A percentile compares a stretch with the other conserved stretches of the same genome.
phyloP scores from a whole-genome alignment of 2,329 filamentous ascomycete genomes.

The Arthrobotrys sinensis region DNA sequence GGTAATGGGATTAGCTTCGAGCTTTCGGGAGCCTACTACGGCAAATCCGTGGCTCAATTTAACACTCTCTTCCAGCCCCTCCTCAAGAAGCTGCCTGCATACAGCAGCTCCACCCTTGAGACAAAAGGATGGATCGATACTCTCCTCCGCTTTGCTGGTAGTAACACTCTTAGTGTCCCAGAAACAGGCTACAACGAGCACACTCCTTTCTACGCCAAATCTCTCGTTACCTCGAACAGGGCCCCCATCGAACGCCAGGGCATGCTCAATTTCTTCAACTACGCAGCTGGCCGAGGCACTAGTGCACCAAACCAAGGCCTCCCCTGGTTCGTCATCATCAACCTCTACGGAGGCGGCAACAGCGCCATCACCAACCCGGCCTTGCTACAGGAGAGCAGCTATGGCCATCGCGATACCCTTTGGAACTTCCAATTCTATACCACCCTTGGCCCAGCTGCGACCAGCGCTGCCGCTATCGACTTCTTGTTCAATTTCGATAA shows the following conservation, averaged over 20 bases:
- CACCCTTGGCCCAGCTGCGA: constrained; percentile 16
- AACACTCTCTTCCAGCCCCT: constrained; percentile 44
- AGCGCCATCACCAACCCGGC: constrained; percentile 53
- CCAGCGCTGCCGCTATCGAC: constrained; percentile 7
- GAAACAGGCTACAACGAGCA: constrained; percentile 57
- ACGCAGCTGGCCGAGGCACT: constrained; percentile 32
- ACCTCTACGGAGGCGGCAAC: constrained; percentile 62
- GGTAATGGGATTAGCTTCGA: constrained; percentile 43
- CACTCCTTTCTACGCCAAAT: constrained; percentile 55
- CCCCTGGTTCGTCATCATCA: constrained; percentile 63
- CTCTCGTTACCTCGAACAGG: constrained; percentile 42
- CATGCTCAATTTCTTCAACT: constrained; percentile 49
- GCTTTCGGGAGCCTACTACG: constrained; percentile 59
- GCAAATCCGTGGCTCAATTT: constrained; percentile 34
- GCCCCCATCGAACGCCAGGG: constrained; percentile 28
- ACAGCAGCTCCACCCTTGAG: constrained; percentile 9
- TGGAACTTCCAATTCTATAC: constrained; percentile 63
- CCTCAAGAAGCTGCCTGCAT: constrained; percentile 26
- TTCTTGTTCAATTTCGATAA: constrained; percentile 50
- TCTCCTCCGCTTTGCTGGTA: constrained; percentile 54
- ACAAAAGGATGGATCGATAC: constrained; percentile 57
- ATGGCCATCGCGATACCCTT: constrained; percentile 62
- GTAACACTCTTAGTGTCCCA: constrained; percentile 31
- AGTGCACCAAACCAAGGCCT: constrained; percentile 18
- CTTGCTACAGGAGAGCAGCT: constrained; percentile 57